These are phyloP conservation scores for Ogataea hybrid DNA, from an alignment of 1,139 yeast genomes.

Conservation along the genomic window DNA sequence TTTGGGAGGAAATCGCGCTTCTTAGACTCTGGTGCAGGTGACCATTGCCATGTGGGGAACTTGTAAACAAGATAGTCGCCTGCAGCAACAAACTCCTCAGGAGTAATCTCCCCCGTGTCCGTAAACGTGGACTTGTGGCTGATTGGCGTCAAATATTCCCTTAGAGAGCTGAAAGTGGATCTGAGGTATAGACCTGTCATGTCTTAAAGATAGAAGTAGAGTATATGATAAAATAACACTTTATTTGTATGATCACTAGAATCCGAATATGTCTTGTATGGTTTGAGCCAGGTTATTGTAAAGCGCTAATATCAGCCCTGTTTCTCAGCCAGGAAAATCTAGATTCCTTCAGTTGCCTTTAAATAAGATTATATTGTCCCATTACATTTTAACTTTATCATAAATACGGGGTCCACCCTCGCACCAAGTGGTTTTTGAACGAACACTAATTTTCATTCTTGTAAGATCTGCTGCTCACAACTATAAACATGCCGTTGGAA, in stretches of 20 bases:
- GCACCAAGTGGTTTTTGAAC: background rate
- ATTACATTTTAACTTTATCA: background rate
- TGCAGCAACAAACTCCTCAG: slow-evolving; percentile 87
- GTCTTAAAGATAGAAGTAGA: background rate
- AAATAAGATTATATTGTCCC: background rate
- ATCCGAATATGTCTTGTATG: too few species aligned
- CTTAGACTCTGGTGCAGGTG: slow-evolving; percentile 59
- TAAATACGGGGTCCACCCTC: background rate
- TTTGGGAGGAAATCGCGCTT: slow-evolving; percentile 73
- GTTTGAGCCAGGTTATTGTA: too few species aligned
- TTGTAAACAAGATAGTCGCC: slow-evolving; percentile 90
- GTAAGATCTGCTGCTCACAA: background rate
- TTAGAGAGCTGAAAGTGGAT: slow-evolving; percentile 76
- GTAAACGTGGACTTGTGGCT: slow-evolving; percentile 79
- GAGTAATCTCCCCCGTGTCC: slow-evolving; percentile 87
- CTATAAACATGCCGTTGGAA: slow-evolving; percentile 6
- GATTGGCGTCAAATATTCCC: slow-evolving; percentile 93
- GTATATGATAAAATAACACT: background rate
- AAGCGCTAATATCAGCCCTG: too few species aligned
- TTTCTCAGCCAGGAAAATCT: too few species aligned
- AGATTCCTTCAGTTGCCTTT: background rate
- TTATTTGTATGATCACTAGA: background rate
- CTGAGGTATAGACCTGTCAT: slow-evolving; percentile 42
- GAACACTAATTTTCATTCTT: too few species aligned
- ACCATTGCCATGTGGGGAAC: slow-evolving; percentile 98